Conservation (phyloP, 2,329 filamentous ascomycete species). For the Sporothrix pallida region DNA sequence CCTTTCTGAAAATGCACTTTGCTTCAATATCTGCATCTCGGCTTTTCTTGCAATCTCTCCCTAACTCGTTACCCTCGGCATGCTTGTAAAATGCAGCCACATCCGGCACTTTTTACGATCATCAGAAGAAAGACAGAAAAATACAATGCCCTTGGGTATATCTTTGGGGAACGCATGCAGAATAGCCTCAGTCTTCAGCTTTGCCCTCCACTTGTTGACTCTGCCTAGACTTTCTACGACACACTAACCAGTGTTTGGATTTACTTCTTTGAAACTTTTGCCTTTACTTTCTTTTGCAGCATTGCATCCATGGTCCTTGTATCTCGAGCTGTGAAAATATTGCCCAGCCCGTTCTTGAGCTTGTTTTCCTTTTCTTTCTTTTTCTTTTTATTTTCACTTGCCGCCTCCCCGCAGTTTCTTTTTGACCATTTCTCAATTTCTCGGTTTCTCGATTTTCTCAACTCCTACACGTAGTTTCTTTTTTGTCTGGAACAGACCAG, state of each 20-base stretch:
- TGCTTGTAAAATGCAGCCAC: background rate
- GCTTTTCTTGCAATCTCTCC: background rate
- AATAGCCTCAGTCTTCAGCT: background rate
- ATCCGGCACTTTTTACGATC: background rate
- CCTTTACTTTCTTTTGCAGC: constrained; percentile 23
- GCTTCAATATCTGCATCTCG: background rate
- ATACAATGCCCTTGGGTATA: background rate
- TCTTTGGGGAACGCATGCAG: background rate
- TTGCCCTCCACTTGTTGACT: no score
- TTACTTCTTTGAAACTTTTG: background rate
- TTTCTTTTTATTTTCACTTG: constrained; percentile 1
- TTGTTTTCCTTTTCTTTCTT: constrained; percentile 7
- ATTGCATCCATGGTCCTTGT: no score
- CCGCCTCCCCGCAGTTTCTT: background rate
- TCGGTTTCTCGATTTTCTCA: background rate
- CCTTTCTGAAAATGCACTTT: background rate
- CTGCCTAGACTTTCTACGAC: background rate
- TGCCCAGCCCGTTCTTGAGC: background rate
- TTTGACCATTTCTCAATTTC: background rate
- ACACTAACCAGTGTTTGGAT: background rate
- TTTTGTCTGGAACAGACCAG: background rate
- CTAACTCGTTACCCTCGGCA: background rate
- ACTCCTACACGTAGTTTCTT: background rate
- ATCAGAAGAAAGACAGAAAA: background rate
- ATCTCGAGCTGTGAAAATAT: background rate